A percentile compares a stretch with the other conserved stretches of the same genome.
phyloP scores from a whole-genome alignment of 148 eudicot species.

The Fagopyrum tataricum region DNA sequence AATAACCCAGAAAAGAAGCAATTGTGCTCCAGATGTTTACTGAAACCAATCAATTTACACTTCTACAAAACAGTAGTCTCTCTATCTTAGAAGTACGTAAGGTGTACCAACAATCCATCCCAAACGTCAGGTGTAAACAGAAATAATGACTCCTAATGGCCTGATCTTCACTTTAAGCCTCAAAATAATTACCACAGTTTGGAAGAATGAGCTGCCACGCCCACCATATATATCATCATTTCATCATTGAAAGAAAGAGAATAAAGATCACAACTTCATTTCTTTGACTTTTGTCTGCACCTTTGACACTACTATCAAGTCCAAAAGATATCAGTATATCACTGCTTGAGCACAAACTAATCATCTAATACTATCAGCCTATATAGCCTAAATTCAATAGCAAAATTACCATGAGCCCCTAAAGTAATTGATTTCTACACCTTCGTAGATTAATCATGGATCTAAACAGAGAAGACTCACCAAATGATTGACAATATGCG shows the following conservation, averaged over 20 bases:
- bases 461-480: conserved; percentile 30
- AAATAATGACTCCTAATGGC: not conserved
- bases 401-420: not conserved
- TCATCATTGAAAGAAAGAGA: no score
- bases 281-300: not conserved
- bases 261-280: not conserved
- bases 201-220: not conserved
- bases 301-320: no score
- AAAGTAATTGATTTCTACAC: not conserved
- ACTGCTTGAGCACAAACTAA: not conserved
- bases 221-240: no score
- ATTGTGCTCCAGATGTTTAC: not conserved
- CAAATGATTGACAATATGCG: conserved; percentile 48
- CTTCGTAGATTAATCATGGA: not conserved
- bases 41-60: not conserved
- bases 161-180: not conserved
- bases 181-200: not conserved
- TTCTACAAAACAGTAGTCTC: not conserved
- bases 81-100: not conserved
- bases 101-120: not conserved
- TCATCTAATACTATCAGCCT: not conserved
- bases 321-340: no score
- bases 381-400: no score
- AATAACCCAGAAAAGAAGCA: not conserved
- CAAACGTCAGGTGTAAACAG: no score